Evolutionary conservation across 2,329 filamentous ascomycete species (phyloP).

Genomic region (Pseudocercospora fuligena): DNA sequence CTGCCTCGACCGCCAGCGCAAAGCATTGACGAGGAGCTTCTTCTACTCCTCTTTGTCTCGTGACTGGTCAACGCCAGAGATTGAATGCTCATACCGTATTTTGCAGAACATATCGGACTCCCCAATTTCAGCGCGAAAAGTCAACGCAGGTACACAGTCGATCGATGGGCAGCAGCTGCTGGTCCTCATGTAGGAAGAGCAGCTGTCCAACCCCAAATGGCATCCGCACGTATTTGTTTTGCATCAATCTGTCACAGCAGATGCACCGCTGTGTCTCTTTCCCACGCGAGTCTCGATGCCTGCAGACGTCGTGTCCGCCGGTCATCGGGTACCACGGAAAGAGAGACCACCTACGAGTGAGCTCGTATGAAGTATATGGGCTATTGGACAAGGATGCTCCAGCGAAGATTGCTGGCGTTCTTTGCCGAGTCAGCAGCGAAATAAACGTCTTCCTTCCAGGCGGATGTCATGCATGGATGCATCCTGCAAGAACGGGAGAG

Average conservation of each 20-base stretch:
- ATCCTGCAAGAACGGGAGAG: not conserved
- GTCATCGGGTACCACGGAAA: not conserved
- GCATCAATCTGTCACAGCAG: not conserved
- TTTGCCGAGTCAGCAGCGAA: not conserved
- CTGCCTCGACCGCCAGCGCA: not conserved
- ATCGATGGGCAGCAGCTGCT: too few relatives aligned
- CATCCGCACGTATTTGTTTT: not conserved
- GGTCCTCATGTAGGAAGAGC: too few relatives aligned
- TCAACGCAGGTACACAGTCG: too few relatives aligned
- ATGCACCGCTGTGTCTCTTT: not conserved
- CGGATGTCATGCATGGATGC: conserved; percentile 1
- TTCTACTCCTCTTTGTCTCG: not conserved
- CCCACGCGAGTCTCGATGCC: not conserved
- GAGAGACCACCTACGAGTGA: not conserved
- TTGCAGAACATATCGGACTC: not conserved
- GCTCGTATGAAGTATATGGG: not conserved
- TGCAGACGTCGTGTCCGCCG: not conserved
- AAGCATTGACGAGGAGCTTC: not conserved
- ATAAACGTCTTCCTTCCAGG: not conserved
- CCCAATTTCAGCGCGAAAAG: not conserved
- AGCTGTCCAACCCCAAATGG: not conserved
- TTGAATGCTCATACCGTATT: not conserved
- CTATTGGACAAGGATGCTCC: conserved; percentile 2
- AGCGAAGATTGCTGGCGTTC: not conserved
- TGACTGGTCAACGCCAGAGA: conserved; percentile 3